Percentiles rank a stretch among this genome's conserved stretches.
Conservation (phyloP, 805 yeast genomes). For the Saccharomyces jurei region DNA sequence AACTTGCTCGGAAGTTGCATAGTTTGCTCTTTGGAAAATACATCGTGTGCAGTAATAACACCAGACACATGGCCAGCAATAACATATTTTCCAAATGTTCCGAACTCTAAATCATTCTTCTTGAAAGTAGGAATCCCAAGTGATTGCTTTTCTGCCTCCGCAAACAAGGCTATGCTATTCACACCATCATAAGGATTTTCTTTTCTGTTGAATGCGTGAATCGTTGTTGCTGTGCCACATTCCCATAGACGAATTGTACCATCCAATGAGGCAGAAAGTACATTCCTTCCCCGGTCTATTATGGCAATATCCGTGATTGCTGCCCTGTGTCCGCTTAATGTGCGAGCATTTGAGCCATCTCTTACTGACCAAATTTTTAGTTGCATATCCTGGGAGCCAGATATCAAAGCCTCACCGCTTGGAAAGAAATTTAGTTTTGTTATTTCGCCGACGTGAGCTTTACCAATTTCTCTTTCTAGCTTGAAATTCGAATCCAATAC, state of each 20-base stretch:
- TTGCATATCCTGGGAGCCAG: constrained; percentile 51
- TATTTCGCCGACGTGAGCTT: constrained; percentile 48
- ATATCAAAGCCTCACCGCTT: constrained; percentile 51
- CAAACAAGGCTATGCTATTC: constrained; percentile 17
- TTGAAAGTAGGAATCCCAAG: not conserved
- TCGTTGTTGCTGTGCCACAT: constrained; percentile 45
- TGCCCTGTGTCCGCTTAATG: constrained; percentile 42
- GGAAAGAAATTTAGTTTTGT: constrained; percentile 47
- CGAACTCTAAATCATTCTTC: constrained; percentile 38
- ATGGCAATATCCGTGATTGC: constrained; percentile 42
- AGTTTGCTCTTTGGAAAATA: constrained; percentile 22
- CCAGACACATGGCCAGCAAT: constrained; percentile 38
- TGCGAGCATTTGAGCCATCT: constrained; percentile 43
- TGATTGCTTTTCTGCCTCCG: not conserved
- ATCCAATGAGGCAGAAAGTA: constrained; percentile 47
- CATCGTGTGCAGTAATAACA: constrained; percentile 35
- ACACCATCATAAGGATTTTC: constrained; percentile 33
- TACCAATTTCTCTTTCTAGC: constrained; percentile 9
- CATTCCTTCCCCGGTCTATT: constrained; percentile 60
- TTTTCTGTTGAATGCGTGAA: constrained; percentile 36
- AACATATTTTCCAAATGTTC: constrained; percentile 37
- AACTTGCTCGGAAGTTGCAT: constrained; percentile 22
- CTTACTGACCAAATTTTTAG: constrained; percentile 53
- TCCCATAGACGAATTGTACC: constrained; percentile 63
- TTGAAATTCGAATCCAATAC: constrained; percentile 14